Conservation (phyloP, 2,329 filamentous ascomycete genomes). For the Xenoacremonium recifei region DNA sequence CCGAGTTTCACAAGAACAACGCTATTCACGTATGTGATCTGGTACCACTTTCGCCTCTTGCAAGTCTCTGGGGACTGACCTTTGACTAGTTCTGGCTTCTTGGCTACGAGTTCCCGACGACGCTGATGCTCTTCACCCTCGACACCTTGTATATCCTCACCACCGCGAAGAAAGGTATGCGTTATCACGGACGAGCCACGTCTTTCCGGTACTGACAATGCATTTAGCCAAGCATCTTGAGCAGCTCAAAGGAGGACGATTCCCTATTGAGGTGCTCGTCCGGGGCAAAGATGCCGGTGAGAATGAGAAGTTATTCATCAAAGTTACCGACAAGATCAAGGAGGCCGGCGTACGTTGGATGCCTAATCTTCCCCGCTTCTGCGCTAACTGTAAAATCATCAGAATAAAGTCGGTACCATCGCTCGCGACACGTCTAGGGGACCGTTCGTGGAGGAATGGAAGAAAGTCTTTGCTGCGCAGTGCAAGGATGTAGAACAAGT, state of each 20-base stretch:
- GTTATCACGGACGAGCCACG: too few species aligned
- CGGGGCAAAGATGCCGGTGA: conserved; percentile 88
- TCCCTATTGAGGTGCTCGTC: conserved; percentile 88
- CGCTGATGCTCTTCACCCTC: conserved; percentile 85
- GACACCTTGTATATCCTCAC: conserved; percentile 91
- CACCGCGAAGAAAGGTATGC: conserved; percentile 92
- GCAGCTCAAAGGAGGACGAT: conserved; percentile 85
- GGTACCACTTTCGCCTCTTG: too few species aligned
- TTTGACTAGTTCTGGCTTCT: conserved; percentile 99
- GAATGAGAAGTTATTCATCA: conserved; percentile 87
- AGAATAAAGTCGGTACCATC: conserved; percentile 89
- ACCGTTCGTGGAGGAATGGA: conserved; percentile 96
- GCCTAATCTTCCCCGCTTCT: conserved; percentile 10
- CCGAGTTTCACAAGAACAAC: conserved; percentile 92
- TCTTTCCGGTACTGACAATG: conserved; percentile 32
- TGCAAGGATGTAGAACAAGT: conserved; percentile 86
- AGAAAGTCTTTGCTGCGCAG: conserved; percentile 72
- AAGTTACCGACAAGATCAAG: conserved; percentile 84
- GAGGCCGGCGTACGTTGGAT: conserved; percentile 68
- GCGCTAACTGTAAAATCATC: conserved; percentile 4
- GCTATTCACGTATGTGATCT: conserved; percentile 76
- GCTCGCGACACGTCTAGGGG: conserved; percentile 82
- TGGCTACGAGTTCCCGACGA: conserved; percentile 97
- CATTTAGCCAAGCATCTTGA: conserved; percentile 86
- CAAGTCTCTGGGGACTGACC: too few species aligned